A percentile compares a stretch with the other conserved stretches of the same genome.
Evolutionary conservation across 2,329 filamentous ascomycete genomes (phyloP).

Genomic region (Colletotrichum liriopes): DNA sequence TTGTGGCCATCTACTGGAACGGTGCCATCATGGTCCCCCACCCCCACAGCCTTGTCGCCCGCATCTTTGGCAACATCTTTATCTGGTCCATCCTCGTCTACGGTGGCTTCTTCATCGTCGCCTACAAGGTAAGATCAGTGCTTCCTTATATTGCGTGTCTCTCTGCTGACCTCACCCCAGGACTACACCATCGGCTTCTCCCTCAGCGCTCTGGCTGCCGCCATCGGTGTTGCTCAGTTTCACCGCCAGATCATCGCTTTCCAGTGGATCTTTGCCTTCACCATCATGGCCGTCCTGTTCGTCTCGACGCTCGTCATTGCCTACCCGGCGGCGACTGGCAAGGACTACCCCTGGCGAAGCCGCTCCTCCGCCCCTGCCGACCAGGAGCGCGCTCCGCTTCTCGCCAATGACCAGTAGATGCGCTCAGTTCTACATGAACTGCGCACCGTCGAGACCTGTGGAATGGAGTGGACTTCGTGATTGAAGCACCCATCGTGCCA

Average conservation of each 20-base stretch:
- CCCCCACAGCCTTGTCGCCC: constrained; percentile 75
- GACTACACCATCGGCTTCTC: constrained; percentile 85
- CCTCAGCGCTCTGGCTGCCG: constrained; percentile 80
- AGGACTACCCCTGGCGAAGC: constrained; percentile 66
- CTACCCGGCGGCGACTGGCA: constrained; percentile 75
- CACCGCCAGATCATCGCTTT: constrained; percentile 80
- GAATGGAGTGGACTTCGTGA: constrained; percentile 7
- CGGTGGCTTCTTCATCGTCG: constrained; percentile 81
- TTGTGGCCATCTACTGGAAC: constrained; percentile 90
- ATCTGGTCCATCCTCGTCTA: constrained; percentile 88
- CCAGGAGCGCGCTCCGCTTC: constrained; percentile 74
- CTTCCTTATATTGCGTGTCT: neutral
- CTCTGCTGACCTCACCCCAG: constrained; percentile 50
- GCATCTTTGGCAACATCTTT: constrained; percentile 88
- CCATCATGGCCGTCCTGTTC: constrained; percentile 84
- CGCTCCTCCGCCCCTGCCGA: constrained; percentile 60
- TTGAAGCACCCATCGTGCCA: constrained; percentile 9
- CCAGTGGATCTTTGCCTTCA: constrained; percentile 94
- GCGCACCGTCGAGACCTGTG: neutral
- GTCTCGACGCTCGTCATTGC: constrained; percentile 76
- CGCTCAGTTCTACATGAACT: neutral
- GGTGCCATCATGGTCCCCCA: constrained; percentile 86
- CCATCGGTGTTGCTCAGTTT: constrained; percentile 86
- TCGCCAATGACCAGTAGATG: constrained; percentile 61
- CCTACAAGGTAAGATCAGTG: constrained; percentile 73